Evolutionary conservation across 2,329 filamentous ascomycete species (phyloP).

Genomic region (Aspergillus felis): DNA sequence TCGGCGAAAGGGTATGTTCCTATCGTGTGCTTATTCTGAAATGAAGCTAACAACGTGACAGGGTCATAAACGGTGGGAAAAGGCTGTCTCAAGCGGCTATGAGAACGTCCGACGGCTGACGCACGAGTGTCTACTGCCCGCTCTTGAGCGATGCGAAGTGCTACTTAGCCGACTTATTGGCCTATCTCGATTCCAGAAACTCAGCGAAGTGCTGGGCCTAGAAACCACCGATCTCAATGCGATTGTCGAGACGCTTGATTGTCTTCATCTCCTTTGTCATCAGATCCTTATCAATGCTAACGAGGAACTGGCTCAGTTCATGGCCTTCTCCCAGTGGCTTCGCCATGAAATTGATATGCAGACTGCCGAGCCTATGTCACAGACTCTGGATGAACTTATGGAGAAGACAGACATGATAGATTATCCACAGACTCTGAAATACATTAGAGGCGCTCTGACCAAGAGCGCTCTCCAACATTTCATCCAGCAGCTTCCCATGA

Average conservation of each 20-base stretch:
- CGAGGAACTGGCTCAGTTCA: conserved; percentile 74
- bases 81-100: conserved; percentile 73
- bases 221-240: conserved; percentile 58
- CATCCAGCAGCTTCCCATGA: conserved; percentile 39
- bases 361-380: conserved; percentile 57
- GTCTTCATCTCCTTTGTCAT: conserved; percentile 70
- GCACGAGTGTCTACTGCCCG: conserved; percentile 85
- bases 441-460: conserved; percentile 68
- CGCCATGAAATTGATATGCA: conserved; percentile 77
- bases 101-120: conserved; percentile 71
- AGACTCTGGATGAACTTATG: conserved; percentile 63
- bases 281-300: conserved; percentile 67
- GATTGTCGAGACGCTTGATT: conserved; percentile 65
- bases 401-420: conserved; percentile 77
- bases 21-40: not conserved
- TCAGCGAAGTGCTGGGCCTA: conserved; percentile 63
- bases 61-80: conserved; percentile 95
- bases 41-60: conserved; percentile 33
- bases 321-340: conserved; percentile 78
- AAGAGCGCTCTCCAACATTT: conserved; percentile 63
- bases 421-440: conserved; percentile 66
- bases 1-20: conserved; percentile 67
- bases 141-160: conserved; percentile 75
- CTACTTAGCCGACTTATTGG: conserved; percentile 80
- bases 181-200: conserved; percentile 73